phyloP scores from a whole-genome alignment of 768 basidiomycete genomes.

The Xerocomellus amylosporus region DNA sequence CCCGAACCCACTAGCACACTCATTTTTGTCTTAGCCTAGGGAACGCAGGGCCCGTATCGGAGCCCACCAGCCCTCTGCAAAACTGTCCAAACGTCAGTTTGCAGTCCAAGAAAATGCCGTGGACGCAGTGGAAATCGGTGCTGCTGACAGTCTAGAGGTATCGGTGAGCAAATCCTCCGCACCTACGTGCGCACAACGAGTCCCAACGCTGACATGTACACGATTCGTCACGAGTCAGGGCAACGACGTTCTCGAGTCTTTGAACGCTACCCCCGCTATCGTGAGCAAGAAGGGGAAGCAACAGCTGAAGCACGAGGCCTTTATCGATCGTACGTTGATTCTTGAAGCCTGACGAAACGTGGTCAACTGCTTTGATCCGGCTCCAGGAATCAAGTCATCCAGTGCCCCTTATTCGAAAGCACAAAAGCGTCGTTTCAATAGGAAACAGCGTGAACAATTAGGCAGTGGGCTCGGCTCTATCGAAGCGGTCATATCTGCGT shows the following conservation, averaged over 20 bases:
- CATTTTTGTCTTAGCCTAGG: conserved; percentile 28
- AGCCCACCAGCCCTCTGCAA: conserved; percentile 53
- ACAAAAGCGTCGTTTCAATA: conserved; percentile 66
- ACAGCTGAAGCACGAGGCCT: conserved; percentile 61
- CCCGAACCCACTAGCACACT: background rate
- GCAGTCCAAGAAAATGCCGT: conserved; percentile 49
- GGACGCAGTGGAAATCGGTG: conserved; percentile 47
- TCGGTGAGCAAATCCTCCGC: conserved; percentile 37
- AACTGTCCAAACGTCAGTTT: conserved; percentile 46
- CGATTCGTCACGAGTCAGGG: conserved; percentile 32
- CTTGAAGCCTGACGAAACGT: background rate
- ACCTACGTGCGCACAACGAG: too few relatives aligned
- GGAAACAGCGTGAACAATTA: conserved; percentile 61
- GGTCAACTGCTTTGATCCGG: background rate
- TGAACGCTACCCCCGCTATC: conserved; percentile 26
- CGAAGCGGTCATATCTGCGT: conserved; percentile 50
- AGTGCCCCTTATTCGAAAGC: conserved; percentile 66
- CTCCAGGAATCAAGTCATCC: conserved; percentile 47
- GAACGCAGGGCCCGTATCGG: conserved; percentile 41
- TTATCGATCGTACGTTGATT: conserved; percentile 65
- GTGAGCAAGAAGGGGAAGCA: conserved; percentile 68
- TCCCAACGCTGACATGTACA: background rate
- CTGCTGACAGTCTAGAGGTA: conserved; percentile 27
- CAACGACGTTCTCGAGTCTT: conserved; percentile 41
- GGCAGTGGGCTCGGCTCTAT: conserved; percentile 51